These are phyloP conservation scores for Podaxis sp. DNA, from an alignment of 768 basidiomycete species.

Conservation along the genomic window DNA sequence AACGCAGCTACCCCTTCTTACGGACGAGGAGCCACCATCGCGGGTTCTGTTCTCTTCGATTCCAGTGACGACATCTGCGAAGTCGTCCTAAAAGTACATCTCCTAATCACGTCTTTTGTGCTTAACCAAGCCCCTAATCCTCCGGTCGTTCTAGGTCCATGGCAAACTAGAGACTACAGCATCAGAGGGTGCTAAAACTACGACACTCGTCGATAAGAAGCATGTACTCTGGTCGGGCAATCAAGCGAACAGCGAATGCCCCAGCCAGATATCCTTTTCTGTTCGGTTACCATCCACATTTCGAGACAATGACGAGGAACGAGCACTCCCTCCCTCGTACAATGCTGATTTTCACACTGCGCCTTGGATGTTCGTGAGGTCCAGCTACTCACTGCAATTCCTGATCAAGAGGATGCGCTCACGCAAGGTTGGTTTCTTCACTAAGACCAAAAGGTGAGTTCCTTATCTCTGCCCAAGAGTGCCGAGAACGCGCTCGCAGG, in stretches of 20 bases:
- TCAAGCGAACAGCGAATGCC: slow-evolving; percentile 20
- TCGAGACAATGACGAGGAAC: slow-evolving; percentile 29
- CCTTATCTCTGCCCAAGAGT: background rate
- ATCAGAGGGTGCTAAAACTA: slow-evolving; percentile 35
- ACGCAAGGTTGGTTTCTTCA: slow-evolving; percentile 44
- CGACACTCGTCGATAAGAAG: slow-evolving; percentile 30
- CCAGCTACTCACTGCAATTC: slow-evolving; percentile 47
- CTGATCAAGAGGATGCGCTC: slow-evolving; percentile 36
- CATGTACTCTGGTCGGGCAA: slow-evolving; percentile 37
- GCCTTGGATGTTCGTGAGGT: slow-evolving; percentile 39
- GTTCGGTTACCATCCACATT: slow-evolving; percentile 47
- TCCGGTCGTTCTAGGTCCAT: slow-evolving; percentile 33
- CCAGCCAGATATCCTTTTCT: slow-evolving; percentile 41
- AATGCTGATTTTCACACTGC: slow-evolving; percentile 29
- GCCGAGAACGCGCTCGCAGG: background rate
- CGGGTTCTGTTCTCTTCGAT: slow-evolving; percentile 44
- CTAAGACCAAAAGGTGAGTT: slow-evolving; percentile 45
- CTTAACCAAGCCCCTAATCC: background rate
- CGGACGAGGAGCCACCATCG: slow-evolving; percentile 39
- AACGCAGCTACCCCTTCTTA: slow-evolving; percentile 40
- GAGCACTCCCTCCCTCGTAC: slow-evolving; percentile 52
- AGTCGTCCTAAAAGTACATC: slow-evolving; percentile 46
- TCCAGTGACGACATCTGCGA: slow-evolving; percentile 36
- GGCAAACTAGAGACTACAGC: slow-evolving; percentile 40
- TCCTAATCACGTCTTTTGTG: background rate